Conservation (phyloP, 768 basidiomycete genomes). For the Suillus paluster region DNA sequence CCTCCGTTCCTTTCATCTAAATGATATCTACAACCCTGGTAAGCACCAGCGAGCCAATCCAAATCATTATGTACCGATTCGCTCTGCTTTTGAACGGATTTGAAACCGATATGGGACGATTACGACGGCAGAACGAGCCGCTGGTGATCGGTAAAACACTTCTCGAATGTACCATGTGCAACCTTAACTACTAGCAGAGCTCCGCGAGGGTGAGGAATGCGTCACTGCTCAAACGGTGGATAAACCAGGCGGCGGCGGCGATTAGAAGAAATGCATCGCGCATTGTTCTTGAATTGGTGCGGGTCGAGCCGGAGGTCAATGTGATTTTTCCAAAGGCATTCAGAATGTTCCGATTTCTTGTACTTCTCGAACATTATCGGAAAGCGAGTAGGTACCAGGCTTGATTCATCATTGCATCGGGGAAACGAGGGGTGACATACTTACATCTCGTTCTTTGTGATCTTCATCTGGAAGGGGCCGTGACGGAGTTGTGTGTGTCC, state of each 20-base stretch:
- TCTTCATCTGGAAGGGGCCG: slow-evolving; percentile 35
- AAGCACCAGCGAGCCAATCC: not conserved
- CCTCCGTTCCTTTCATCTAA: not conserved
- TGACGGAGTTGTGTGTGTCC: slow-evolving; percentile 25
- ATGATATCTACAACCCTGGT: not conserved
- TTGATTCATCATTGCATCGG: slow-evolving; percentile 44
- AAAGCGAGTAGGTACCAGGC: slow-evolving; percentile 20
- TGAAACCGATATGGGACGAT: not conserved
- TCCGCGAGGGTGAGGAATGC: slow-evolving; percentile 40
- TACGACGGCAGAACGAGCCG: slow-evolving; percentile 3
- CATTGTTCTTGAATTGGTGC: slow-evolving; percentile 44
- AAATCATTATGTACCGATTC: not conserved
- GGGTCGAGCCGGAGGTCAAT: slow-evolving; percentile 43
- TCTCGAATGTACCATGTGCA: slow-evolving; percentile 34
- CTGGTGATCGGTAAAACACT: slow-evolving; percentile 2
- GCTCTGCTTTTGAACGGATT: not conserved
- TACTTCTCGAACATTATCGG: slow-evolving; percentile 39
- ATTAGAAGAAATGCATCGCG: slow-evolving; percentile 33
- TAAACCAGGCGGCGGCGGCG: slow-evolving; percentile 17
- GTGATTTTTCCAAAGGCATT: not conserved
- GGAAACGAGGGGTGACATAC: slow-evolving; percentile 36
- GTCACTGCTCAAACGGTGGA: slow-evolving; percentile 43
- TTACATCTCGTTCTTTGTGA: slow-evolving; percentile 40
- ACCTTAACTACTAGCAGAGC: slow-evolving; percentile 52
- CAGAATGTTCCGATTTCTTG: not conserved